Evolutionary conservation across 257 asterid species (phyloP), one percentile per base, ranked within the genome.

Genomic region (Galeopsis tetrahit): DNA sequence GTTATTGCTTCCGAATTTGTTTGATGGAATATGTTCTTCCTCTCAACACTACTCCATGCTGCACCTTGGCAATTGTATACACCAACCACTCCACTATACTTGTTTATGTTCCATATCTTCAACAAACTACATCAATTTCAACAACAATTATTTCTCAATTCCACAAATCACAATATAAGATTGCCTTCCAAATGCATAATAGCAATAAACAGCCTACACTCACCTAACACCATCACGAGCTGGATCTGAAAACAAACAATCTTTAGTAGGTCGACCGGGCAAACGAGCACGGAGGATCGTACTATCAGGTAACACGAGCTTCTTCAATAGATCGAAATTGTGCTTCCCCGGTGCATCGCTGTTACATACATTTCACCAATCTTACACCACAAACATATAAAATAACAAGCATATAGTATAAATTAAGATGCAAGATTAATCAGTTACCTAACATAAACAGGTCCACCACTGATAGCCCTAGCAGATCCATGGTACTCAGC

Each of bases 51-150:
- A 52, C 82, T 89, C 97, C 97, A 89, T 10, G 97, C 93, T 61
- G 97, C 97, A 40, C 96, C 97, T 65, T 89, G 97, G 72, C 96
- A 92, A 75, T 92, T 92, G 88, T 89, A 92, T n/a, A 89, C 90
- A 15, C 96, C 97, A 21, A 92, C 78, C 2, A 89, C 89, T 65
- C 96, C 96, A 10, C 86, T 88, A 71, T 80, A 76, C 75, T 89
- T 92, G 90, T 92, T 92, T 89, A 89, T 85, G 85, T 89, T 92
- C 97, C 97, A 92, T 76, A 92, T 89, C 87, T 92, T 92, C 88
- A 92, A 80, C 69, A 89, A 64, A 77, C 96, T 91, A 78, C 68
- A 74, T n/a, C 7, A 0, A 58, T 58, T 15, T 42, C 62, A 55
- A 64, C 10, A 60, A 71, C 38, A 5, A 49, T 49, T n/a, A 49